These are phyloP conservation scores for Trichosporon sp. DNA, from an alignment of 1,284 basidiomycete species.

Conservation along the genomic window DNA sequence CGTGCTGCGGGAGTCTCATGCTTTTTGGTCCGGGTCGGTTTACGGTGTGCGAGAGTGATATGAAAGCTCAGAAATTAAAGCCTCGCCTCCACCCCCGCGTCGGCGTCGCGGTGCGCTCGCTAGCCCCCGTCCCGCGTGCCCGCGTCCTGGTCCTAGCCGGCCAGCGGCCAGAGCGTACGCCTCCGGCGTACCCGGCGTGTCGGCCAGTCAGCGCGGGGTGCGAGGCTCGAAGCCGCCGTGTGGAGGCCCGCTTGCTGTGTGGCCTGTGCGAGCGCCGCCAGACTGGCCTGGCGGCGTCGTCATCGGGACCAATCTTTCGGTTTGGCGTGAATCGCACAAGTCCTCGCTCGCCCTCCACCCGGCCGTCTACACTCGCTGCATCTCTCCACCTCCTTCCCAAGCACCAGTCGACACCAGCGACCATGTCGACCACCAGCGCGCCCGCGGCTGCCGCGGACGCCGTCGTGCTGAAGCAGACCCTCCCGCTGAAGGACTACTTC, in stretches of 20 bases:
- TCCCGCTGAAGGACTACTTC: constrained; percentile 57
- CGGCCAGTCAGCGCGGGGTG: too few relatives aligned
- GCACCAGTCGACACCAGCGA: not conserved
- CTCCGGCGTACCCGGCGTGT: not conserved
- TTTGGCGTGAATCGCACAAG: not conserved
- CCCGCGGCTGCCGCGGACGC: not conserved
- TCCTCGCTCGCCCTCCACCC: not conserved
- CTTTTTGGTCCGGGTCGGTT: not conserved
- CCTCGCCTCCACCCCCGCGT: too few relatives aligned
- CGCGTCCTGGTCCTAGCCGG: too few relatives aligned
- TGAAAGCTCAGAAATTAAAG: too few relatives aligned
- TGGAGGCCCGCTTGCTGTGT: not conserved
- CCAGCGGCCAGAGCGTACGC: too few relatives aligned
- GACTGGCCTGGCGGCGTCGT: not conserved
- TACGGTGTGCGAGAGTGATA: not conserved
- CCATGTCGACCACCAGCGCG: not conserved
- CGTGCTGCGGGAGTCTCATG: not conserved
- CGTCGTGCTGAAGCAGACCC: constrained; percentile 5
- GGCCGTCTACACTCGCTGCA: not conserved
- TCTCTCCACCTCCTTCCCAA: not conserved
- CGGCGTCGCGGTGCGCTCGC: too few relatives aligned
- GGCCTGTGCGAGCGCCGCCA: not conserved
- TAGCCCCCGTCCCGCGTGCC: too few relatives aligned
- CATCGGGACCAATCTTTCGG: constrained; percentile 4
- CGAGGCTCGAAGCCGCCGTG: not conserved